These are phyloP conservation scores for Scutellaria baicalensis DNA, from an alignment of 257 asterid species.

Conservation along the genomic window DNA sequence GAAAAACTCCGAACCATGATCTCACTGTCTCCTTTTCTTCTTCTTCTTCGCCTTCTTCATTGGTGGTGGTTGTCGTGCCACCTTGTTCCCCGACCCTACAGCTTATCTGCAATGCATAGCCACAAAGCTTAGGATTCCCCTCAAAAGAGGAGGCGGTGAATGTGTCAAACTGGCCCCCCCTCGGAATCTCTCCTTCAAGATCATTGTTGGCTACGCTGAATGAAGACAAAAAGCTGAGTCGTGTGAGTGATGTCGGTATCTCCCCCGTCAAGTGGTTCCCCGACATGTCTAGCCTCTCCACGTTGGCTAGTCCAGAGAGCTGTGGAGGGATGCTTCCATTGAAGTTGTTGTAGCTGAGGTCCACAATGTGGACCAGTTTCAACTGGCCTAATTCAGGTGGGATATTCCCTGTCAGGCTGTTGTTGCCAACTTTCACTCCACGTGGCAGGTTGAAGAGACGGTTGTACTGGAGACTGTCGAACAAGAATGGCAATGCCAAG, in stretches of 20 bases:
- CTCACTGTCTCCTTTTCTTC: neutral
- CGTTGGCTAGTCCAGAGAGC: conserved; percentile 23
- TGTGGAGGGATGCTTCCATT: conserved; percentile 28
- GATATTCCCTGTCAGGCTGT: conserved; percentile 29
- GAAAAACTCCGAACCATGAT: conserved; percentile 11
- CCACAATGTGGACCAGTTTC: conserved; percentile 28
- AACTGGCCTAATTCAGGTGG: conserved; percentile 25
- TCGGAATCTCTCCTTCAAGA: conserved; percentile 33
- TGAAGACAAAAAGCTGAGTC: conserved; percentile 26
- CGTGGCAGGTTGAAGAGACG: conserved; percentile 34
- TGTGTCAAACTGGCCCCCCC: conserved; percentile 35
- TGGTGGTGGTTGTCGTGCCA: neutral
- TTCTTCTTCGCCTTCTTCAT: neutral
- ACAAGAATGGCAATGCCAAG: conserved; percentile 33
- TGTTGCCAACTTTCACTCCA: conserved; percentile 31
- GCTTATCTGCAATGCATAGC: neutral
- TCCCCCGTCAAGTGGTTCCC: conserved; percentile 24
- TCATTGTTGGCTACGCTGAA: conserved; percentile 30
- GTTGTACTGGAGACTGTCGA: conserved; percentile 26
- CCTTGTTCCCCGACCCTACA: conserved; percentile 1
- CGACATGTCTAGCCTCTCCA: conserved; percentile 26
- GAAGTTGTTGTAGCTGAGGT: conserved; percentile 28
- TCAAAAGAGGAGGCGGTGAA: conserved; percentile 22
- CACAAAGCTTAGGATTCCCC: conserved; percentile 40
- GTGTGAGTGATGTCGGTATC: conserved; percentile 22